phyloP scores from a whole-genome alignment of 352 stramenopile species.

The Phytophthora ohioensis region DNA sequence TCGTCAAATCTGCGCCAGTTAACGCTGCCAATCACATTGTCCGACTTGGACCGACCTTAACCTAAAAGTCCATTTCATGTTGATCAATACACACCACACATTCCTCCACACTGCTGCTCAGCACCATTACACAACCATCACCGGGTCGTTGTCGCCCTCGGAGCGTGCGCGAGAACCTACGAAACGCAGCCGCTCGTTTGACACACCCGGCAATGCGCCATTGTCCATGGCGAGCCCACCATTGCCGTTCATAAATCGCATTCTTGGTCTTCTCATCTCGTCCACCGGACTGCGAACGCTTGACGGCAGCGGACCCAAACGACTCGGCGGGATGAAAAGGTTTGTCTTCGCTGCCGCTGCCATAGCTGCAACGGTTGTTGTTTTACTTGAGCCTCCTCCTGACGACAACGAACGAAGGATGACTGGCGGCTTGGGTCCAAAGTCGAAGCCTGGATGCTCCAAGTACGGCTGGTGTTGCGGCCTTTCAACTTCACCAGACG shows the following conservation, averaged over 20 bases:
- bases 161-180: slow-evolving; percentile 14
- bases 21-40: slow-evolving; percentile 1
- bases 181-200: slow-evolving; percentile 15
- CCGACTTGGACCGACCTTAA: not conserved
- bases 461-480: slow-evolving; percentile 22
- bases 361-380: slow-evolving; percentile 6
- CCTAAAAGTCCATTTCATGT: slow-evolving; percentile 1
- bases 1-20: not conserved
- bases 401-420: slow-evolving; percentile 8
- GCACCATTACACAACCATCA: slow-evolving; percentile 27
- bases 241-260: slow-evolving; percentile 1
- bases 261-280: not conserved
- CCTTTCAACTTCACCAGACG: not conserved
- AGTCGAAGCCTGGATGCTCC: slow-evolving; percentile 27
- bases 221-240: not conserved
- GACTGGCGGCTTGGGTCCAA: slow-evolving; percentile 10
- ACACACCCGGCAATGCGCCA: not conserved
- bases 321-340: slow-evolving; percentile 16
- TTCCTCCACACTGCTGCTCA: slow-evolving; percentile 6
- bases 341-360: slow-evolving; percentile 14
- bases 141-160: slow-evolving; percentile 21
- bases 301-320: not conserved
- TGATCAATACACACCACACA: slow-evolving; percentile 10
- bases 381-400: not conserved
- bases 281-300: not conserved